Conservation (phyloP, 2,329 filamentous ascomycete species). For the Cryphonectria naterciae region DNA sequence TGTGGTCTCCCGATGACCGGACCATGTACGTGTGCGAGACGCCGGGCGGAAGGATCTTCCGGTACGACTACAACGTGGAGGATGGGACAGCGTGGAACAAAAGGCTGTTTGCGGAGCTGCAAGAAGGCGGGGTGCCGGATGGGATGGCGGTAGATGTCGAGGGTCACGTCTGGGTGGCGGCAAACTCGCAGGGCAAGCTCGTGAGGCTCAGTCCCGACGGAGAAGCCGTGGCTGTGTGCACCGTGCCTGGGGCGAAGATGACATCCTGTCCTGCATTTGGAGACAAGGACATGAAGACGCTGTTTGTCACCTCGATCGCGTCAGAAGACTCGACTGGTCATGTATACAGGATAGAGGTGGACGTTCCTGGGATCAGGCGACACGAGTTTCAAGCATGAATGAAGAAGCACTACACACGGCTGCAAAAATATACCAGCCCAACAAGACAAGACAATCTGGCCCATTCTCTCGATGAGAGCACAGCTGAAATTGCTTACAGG, state of each 20-base stretch:
- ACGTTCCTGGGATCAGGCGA: slow-evolving; percentile 18
- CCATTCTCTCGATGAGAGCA: background rate
- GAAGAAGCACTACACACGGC: no score
- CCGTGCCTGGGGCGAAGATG: slow-evolving; percentile 29
- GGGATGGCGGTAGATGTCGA: slow-evolving; percentile 27
- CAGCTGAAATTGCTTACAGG: background rate
- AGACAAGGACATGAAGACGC: slow-evolving; percentile 24
- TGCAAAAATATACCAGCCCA: background rate
- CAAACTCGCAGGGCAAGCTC: slow-evolving; percentile 30
- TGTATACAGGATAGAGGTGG: slow-evolving; percentile 27
- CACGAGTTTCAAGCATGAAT: slow-evolving; percentile 16
- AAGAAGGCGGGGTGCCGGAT: slow-evolving; percentile 24
- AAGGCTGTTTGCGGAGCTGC: slow-evolving; percentile 20
- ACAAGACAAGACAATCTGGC: background rate
- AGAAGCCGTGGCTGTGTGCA: slow-evolving; percentile 14
- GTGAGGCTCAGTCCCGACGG: slow-evolving; percentile 27
- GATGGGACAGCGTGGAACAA: slow-evolving; percentile 19
- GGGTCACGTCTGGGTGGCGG: slow-evolving; percentile 24
- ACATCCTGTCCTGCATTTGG: slow-evolving; percentile 30
- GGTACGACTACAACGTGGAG: slow-evolving; percentile 20
- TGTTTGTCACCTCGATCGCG: slow-evolving; percentile 30
- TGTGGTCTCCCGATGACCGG: slow-evolving; percentile 33
- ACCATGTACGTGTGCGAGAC: slow-evolving; percentile 27
- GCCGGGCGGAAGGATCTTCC: slow-evolving; percentile 19
- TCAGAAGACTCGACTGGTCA: slow-evolving; percentile 27